A percentile compares a stretch with the other conserved stretches of the same genome.
Evolutionary conservation across 2,329 filamentous ascomycete genomes (phyloP).

Genomic region (Alternaria postmessia): DNA sequence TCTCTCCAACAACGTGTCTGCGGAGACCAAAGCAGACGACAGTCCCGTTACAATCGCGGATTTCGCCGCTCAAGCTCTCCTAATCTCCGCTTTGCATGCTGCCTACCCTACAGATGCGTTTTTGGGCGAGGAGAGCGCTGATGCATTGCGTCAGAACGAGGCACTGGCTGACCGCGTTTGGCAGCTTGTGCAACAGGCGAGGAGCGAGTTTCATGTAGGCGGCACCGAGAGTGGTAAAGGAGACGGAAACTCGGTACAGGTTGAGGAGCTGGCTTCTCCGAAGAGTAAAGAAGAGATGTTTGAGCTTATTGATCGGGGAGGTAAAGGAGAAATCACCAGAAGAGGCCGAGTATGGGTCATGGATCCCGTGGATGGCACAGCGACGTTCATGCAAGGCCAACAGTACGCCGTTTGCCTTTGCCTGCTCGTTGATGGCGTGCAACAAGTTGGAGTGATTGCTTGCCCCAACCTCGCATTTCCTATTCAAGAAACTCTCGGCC

Average conservation of each 20-base stretch:
- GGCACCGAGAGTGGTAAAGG: conserved; percentile 29
- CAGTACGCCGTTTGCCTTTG: conserved; percentile 71
- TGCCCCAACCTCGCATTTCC: conserved; percentile 67
- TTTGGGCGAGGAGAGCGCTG: conserved; percentile 68
- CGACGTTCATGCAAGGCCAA: conserved; percentile 66
- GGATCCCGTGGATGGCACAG: conserved; percentile 71
- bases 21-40: conserved; percentile 65
- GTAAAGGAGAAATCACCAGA: conserved; percentile 58
- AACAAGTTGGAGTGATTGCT: conserved; percentile 67
- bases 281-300: conserved; percentile 64
- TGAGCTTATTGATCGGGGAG: conserved; percentile 68
- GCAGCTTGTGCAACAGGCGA: conserved; percentile 57
- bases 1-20: conserved; percentile 57
- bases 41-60: conserved; percentile 71
- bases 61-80: conserved; percentile 69
- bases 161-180: conserved; percentile 63
- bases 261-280: conserved; percentile 45
- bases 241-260: conserved; percentile 23
- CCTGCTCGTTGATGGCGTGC: conserved; percentile 64
- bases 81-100: conserved; percentile 64
- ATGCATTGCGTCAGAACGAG: conserved; percentile 59
- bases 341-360: conserved; percentile 66
- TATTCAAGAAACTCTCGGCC: conserved; percentile 27
- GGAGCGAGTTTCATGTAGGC: conserved; percentile 41
- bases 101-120: conserved; percentile 66